phyloP scores from a whole-genome alignment of 2,329 filamentous ascomycete genomes.

The Clonostachys rhizophaga region DNA sequence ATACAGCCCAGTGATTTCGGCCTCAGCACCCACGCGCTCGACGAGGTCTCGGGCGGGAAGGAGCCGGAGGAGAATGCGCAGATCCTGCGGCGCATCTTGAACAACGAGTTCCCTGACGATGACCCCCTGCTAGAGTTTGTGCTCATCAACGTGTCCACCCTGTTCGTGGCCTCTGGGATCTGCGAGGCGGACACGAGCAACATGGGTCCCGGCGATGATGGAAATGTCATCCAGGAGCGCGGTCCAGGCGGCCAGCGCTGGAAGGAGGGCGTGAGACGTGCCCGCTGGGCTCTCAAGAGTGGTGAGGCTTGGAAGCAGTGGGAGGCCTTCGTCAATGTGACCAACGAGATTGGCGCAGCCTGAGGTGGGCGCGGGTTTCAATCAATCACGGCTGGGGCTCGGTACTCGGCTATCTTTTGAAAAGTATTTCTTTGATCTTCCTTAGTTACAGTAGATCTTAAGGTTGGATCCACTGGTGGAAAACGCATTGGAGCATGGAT shows the following conservation, averaged over 20 bases:
- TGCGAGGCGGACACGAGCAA: constrained; percentile 78
- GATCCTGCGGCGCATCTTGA: constrained; percentile 74
- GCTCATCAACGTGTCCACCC: constrained; percentile 84
- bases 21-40: constrained; percentile 67
- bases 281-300: constrained; percentile 82
- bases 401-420: no score
- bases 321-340: constrained; percentile 78
- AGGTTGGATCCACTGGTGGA: no score
- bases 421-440: no score
- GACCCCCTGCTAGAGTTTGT: constrained; percentile 92
- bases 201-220: constrained; percentile 78
- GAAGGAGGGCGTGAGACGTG: constrained; percentile 90
- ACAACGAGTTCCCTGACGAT: constrained; percentile 66
- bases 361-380: neutral
- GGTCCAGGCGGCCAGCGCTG: constrained; percentile 84
- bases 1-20: constrained; percentile 86
- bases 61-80: constrained; percentile 82
- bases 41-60: constrained; percentile 77
- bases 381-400: neutral
- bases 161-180: constrained; percentile 81
- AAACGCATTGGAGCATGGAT: neutral
- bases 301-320: constrained; percentile 83
- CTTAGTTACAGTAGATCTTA: no score
- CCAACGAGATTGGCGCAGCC: constrained; percentile 45
- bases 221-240: constrained; percentile 72